These are phyloP conservation scores for Cutaneotrichosporon sp. DNA, from an alignment of 1,284 basidiomycete species.

Conservation along the genomic window DNA sequence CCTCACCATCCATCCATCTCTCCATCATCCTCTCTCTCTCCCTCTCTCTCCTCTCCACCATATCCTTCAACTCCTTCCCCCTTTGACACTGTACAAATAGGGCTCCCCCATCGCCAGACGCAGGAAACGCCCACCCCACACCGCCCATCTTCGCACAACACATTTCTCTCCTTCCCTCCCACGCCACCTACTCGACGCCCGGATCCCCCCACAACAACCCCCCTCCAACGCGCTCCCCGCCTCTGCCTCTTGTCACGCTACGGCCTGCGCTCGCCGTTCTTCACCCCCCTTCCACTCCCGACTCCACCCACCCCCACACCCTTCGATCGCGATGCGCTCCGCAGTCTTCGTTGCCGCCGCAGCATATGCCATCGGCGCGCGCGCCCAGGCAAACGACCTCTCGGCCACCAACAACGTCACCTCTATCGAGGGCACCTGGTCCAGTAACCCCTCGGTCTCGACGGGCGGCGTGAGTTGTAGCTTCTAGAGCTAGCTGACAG, in stretches of 20 bases:
- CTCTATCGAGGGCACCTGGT: conserved; percentile 76
- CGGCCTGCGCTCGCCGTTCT: conserved; percentile 1
- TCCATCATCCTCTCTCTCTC: neutral
- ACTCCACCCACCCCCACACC: neutral
- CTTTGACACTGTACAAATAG: conserved; percentile 1
- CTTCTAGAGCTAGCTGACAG: conserved; percentile 35
- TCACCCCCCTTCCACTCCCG: neutral
- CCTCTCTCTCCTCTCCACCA: neutral
- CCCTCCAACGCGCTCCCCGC: conserved; percentile 15
- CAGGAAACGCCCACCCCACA: neutral
- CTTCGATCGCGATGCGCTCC: conserved; percentile 16
- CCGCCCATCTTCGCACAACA: conserved; percentile 30
- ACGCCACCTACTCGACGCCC: conserved; percentile 28
- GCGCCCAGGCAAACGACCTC: conserved; percentile 27
- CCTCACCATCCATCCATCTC: neutral
- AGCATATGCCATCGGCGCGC: conserved; percentile 14
- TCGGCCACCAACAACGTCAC: conserved; percentile 62
- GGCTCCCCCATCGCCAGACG: neutral
- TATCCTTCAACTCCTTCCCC: neutral
- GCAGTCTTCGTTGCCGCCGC: conserved; percentile 13
- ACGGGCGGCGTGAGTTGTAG: conserved; percentile 87
- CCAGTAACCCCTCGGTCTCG: conserved; percentile 67
- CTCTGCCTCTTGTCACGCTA: conserved; percentile 34
- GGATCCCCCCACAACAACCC: conserved; percentile 32
- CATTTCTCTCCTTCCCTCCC: conserved; percentile 36